A percentile compares a stretch with the other conserved stretches of the same genome.
phyloP scores from a whole-genome alignment of 2,329 filamentous ascomycete species.

The Tolypocladium album region DNA sequence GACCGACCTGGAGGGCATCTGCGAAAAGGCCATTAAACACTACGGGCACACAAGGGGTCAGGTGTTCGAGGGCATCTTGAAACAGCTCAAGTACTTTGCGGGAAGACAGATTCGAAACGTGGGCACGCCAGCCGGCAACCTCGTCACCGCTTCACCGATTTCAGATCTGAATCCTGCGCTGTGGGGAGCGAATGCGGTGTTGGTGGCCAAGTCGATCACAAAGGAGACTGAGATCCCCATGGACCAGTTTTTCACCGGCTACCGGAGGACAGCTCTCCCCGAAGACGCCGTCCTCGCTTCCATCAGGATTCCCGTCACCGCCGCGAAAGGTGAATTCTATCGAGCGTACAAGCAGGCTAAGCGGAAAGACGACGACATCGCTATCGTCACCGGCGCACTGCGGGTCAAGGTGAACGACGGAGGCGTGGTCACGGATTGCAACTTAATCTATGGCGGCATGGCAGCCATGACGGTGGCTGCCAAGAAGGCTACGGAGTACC shows the following conservation, averaged over 20 bases:
- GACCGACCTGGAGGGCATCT: conserved; percentile 82
- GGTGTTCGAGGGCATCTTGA: conserved; percentile 81
- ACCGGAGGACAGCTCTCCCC: conserved; percentile 72
- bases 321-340: conserved; percentile 69
- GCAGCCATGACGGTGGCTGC: conserved; percentile 84
- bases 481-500: conserved; percentile 62
- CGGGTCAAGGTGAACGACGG: conserved; percentile 60
- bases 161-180: conserved; percentile 94
- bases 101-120: conserved; percentile 94
- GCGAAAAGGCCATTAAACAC: conserved; percentile 64
- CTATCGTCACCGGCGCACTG: conserved; percentile 85
- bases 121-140: conserved; percentile 89
- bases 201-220: conserved; percentile 68
- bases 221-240: conserved; percentile 80
- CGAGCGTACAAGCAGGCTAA: conserved; percentile 94
- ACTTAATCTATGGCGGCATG: conserved; percentile 91
- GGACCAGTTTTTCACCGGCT: conserved; percentile 85
- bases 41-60: conserved; percentile 66
- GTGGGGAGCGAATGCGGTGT: conserved; percentile 70
- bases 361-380: conserved; percentile 95
- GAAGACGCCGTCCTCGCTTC: conserved; percentile 75
- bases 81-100: conserved; percentile 90
- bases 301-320: conserved; percentile 72
- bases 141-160: conserved; percentile 90
- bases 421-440: conserved; percentile 61